phyloP scores from a whole-genome alignment of 23 red algal genomes.

The Gracilaria domingensis region DNA sequence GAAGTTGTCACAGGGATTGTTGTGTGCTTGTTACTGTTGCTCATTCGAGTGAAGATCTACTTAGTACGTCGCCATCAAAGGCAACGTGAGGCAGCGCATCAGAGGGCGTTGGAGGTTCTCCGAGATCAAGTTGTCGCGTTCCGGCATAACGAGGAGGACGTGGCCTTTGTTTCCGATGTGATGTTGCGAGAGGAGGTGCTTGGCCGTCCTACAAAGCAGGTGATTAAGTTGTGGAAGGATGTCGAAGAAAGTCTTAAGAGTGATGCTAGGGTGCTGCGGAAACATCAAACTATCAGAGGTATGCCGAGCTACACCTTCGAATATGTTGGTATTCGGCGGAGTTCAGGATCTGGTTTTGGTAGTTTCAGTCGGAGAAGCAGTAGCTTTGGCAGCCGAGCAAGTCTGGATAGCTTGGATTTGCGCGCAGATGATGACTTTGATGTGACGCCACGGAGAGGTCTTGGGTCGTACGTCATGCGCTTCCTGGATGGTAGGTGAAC shows the following conservation, averaged over 20 bases:
- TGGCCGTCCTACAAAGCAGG: not conserved
- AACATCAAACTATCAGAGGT: slow-evolving; percentile 7
- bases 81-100: slow-evolving; percentile 7
- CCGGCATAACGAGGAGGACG: slow-evolving; percentile 28
- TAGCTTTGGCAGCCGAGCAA: slow-evolving; percentile 28
- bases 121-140: slow-evolving; percentile 33
- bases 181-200: slow-evolving; percentile 56
- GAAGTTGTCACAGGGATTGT: not conserved
- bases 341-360: slow-evolving; percentile 21
- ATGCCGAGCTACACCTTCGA: slow-evolving; percentile 29
- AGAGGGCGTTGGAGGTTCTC: slow-evolving; percentile 24
- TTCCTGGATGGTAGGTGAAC: slow-evolving; percentile 3
- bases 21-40: not conserved
- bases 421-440: slow-evolving; percentile 5
- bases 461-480: not conserved
- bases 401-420: slow-evolving; percentile 40
- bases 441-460: not conserved
- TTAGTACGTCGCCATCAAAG: not conserved
- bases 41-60: slow-evolving; percentile 11
- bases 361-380: slow-evolving; percentile 5
- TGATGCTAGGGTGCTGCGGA: slow-evolving; percentile 27
- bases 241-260: slow-evolving; percentile 40
- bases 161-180: slow-evolving; percentile 58
- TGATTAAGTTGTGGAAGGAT: slow-evolving; percentile 47
- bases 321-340: slow-evolving; percentile 15